Evolutionary conservation across 352 stramenopile species (phyloP), one percentile per base, ranked within the genome.

Genomic region (Globisporangium canariense): DNA sequence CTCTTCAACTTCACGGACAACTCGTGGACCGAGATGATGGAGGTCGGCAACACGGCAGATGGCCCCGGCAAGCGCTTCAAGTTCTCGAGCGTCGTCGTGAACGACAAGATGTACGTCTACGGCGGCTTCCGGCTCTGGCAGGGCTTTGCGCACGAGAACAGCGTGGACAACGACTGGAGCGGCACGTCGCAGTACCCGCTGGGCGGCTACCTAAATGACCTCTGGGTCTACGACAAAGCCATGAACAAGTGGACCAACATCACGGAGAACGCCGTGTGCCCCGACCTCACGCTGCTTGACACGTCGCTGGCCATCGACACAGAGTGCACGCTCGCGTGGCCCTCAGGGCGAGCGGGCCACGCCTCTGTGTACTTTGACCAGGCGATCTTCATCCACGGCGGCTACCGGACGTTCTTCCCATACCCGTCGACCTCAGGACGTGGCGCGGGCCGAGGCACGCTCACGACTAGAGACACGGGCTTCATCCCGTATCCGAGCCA

Each of bases 41-140:
- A 90, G 68, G 55, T 93, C 20, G 81, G 81, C n/a, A 89, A 81
- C 64, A 70, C 64, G 13, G 61, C 36, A 18, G 49, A 56, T n/a
- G 79, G 85, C 3, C 93, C 93, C 1, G 88, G 91, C 11, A 97
- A 97, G 69, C 80, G 95, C 53, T 99, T 97, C 84, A 91, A 97
- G 74, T 97, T 97, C 59, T 91, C 84, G 7, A 93, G 94, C 36
- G 79, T 97, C 18, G 73, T 86, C 7, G 46, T 86, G 18, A 66
- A 70, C 43, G 66, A 80, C 32, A 73, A 76, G 16, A 77, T 93
- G 75, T 92, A 83, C 50, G 60, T 98, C 20, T 98, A 98, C 67
- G 95, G 95, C 16, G 94, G 94, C 32, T 97, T 97, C 63, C 86
- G 94, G 1, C 79, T 99, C 30, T 99, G 96, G 96, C 96, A 99